A percentile compares a stretch with the other conserved stretches of the same genome.
Conservation (phyloP, 169 alveolate species). For the Plasmodium knowlesi region DNA sequence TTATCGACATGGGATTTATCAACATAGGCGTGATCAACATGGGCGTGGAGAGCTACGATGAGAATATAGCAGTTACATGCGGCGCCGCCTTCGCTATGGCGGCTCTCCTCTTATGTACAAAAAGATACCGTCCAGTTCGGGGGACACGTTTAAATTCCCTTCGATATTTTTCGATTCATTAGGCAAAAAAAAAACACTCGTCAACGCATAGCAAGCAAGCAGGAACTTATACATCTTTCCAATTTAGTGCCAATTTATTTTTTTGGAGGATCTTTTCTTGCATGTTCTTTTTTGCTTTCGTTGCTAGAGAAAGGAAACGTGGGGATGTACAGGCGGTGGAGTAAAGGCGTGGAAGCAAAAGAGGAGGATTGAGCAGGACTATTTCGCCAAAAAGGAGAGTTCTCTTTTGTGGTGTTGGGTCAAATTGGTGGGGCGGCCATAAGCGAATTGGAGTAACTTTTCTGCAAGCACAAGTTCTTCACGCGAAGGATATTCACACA, state of each 20-base stretch:
- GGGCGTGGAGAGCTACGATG: neutral
- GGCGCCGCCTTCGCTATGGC: neutral
- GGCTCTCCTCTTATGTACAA: neutral
- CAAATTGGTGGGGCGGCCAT: neutral
- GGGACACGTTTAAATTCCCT: constrained; percentile 31
- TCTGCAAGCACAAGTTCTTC: neutral
- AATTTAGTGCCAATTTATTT: neutral
- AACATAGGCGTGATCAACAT: neutral
- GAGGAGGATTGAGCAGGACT: neutral
- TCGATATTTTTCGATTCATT: constrained; percentile 29
- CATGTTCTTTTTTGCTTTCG: constrained; percentile 12
- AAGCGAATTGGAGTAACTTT: neutral
- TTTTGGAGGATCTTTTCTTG: neutral
- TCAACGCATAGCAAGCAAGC: neutral
- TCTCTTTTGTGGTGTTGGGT: neutral
- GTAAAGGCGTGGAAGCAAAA: too few relatives aligned
- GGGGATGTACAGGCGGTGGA: too few relatives aligned
- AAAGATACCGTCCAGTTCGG: constrained; percentile 22
- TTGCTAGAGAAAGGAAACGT: neutral
- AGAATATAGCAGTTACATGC: neutral
- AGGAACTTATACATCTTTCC: constrained; percentile 36
- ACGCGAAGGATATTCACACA: neutral
- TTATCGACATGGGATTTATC: too few relatives aligned
- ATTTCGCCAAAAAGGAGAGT: neutral
- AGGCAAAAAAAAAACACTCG: constrained; percentile 7